These are phyloP conservation scores for Colletotrichum liaoningense DNA, from an alignment of 2,329 filamentous ascomycete species.

Conservation along the genomic window DNA sequence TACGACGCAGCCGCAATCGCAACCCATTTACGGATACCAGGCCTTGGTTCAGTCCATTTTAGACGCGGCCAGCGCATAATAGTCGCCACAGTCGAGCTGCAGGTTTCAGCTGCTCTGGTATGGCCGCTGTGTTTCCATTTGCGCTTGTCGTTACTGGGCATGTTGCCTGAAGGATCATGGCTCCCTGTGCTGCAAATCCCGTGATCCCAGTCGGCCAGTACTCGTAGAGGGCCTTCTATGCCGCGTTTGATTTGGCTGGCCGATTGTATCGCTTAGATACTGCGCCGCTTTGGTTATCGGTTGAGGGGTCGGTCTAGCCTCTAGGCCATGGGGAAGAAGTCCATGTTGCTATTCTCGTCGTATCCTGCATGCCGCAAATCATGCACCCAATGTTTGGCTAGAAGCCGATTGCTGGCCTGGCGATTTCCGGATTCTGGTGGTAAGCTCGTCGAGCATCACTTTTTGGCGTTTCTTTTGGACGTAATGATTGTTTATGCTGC, in stretches of 20 bases:
- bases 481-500: background rate
- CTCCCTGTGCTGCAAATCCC: background rate
- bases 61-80: conserved; percentile 37
- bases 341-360: conserved; percentile 33
- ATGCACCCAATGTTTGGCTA: conserved; percentile 1
- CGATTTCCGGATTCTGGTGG: background rate
- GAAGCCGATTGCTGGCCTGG: background rate
- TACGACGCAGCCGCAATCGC: background rate
- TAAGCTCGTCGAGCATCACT: background rate
- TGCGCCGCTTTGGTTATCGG: conserved; percentile 1
- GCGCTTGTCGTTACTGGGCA: background rate
- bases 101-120: conserved; percentile 32
- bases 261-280: conserved; percentile 6
- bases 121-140: conserved; percentile 13
- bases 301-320: conserved; percentile 25
- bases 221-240: conserved; percentile 2
- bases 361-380: conserved; percentile 14
- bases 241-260: conserved; percentile 1
- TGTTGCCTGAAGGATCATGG: background rate
- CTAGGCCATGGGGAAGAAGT: background rate
- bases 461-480: conserved; percentile 7
- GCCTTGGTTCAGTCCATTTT: conserved; percentile 12
- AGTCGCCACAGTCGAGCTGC: conserved; percentile 36
- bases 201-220: conserved; percentile 5
- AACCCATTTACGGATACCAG: background rate